A percentile compares a stretch with the other conserved stretches of the same genome.
Evolutionary conservation across 768 basidiomycete species (phyloP).

Genomic region (Agrocybe praecox): DNA sequence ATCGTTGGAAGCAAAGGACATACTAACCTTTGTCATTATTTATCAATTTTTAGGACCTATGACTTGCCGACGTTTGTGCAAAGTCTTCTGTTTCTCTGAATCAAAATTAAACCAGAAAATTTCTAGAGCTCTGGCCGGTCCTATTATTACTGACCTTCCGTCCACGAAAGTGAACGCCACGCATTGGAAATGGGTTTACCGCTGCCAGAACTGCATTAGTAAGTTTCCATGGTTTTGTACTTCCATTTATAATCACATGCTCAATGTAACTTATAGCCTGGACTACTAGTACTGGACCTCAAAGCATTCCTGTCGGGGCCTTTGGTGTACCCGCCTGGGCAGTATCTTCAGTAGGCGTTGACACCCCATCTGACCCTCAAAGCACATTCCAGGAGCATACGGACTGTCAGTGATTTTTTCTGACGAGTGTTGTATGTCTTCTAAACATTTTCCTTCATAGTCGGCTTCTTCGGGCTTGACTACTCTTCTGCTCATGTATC

Average conservation of each 20-base stretch:
- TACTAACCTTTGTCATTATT: too few relatives aligned
- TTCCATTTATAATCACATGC: neutral
- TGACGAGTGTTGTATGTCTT: neutral
- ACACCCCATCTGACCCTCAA: constrained; percentile 49
- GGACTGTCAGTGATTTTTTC: constrained; percentile 44
- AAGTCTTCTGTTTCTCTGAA: neutral
- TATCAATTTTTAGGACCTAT: constrained; percentile 49
- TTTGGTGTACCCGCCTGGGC: constrained; percentile 56
- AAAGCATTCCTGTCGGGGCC: constrained; percentile 35
- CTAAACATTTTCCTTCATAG: constrained; percentile 25
- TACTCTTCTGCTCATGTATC: constrained; percentile 49
- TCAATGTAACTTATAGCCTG: constrained; percentile 28
- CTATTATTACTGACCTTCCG: constrained; percentile 53
- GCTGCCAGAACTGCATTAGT: constrained; percentile 70
- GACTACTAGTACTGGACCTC: constrained; percentile 36
- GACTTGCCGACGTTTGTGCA: constrained; percentile 47
- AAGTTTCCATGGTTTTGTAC: constrained; percentile 18
- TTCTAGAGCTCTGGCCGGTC: constrained; percentile 46
- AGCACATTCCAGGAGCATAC: constrained; percentile 59
- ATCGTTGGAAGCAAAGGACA: neutral
- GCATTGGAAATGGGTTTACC: constrained; percentile 70
- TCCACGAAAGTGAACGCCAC: constrained; percentile 55
- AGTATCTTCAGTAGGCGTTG: constrained; percentile 42
- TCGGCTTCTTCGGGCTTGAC: constrained; percentile 61
- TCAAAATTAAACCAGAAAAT: neutral